phyloP scores from a whole-genome alignment of 2,329 filamentous ascomycete species.

The Colletotrichum sp. region DNA sequence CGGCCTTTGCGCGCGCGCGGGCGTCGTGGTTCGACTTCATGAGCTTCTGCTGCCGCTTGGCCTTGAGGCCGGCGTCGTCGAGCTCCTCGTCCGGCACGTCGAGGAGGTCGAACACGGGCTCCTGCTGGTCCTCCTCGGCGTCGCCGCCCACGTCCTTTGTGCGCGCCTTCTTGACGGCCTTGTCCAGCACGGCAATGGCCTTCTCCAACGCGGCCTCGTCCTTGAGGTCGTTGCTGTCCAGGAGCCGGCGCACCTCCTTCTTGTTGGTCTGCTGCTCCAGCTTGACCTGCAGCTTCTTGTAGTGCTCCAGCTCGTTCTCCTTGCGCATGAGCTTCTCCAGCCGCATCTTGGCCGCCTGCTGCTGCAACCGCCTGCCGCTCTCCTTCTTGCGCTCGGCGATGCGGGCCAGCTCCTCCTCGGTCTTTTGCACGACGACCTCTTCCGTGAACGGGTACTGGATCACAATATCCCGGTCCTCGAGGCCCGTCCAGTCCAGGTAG shows the following conservation, averaged over 20 bases:
- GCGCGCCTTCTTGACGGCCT: conserved; percentile 84
- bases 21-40: conserved; percentile 96
- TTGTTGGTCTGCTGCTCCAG: conserved; percentile 77
- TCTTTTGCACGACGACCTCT: conserved; percentile 89
- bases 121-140: conserved; percentile 80
- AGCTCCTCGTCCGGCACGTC: conserved; percentile 91
- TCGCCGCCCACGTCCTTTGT: conserved; percentile 91
- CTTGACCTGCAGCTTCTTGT: conserved; percentile 78
- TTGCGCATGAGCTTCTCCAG: conserved; percentile 95
- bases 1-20: conserved; percentile 88
- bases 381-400: conserved; percentile 96
- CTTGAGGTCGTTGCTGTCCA: conserved; percentile 91
- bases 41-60: conserved; percentile 90
- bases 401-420: conserved; percentile 87
- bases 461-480: conserved; percentile 88
- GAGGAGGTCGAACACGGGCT: conserved; percentile 85
- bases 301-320: conserved; percentile 94
- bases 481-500: conserved; percentile 88
- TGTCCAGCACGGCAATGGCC: conserved; percentile 87
- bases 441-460: conserved; percentile 95
- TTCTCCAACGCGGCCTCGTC: conserved; percentile 88
- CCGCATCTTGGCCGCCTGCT: conserved; percentile 97
- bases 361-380: conserved; percentile 87
- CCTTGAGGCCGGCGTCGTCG: conserved; percentile 88
- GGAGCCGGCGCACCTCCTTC: conserved; percentile 84